Base-by-base conservation (phyloP, 129 eudicot genomes). In the Flaveria trinervia region DNA sequence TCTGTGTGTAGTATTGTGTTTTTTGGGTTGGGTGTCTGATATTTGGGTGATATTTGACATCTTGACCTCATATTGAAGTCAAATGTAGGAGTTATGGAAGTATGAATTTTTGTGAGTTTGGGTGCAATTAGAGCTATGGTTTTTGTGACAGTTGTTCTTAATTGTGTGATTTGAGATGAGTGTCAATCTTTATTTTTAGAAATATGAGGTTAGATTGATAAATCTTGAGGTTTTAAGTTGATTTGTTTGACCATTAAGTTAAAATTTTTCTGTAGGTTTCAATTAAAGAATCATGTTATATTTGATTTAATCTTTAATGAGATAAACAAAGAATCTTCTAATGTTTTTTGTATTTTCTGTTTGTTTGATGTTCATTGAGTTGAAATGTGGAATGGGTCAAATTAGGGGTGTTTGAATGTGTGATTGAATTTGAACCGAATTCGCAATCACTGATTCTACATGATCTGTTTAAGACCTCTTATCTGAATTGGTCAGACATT, bases 341-440 rank as follows among this genome's bases (percentile, higher is more conserved):
- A 7, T 20, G 10, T 1, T 28, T 71, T 30, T 49, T 61, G 12
- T 23, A 7, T 28, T 23, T 60, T 17, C 14, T 13, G 16, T 26
- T 61, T 73, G 26, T 75, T 61, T 46, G 1, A 43, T 76, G 22
- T 65, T 65, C 18, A 49, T 36, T 1, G 7, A 52, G 23, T 2
- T 52, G 59, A 16, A 48, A 48, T 48, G 54, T 48, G 54, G 4
- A 49, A 15, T 68, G 68, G 70, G 68, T 41, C 61, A 20, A 57
- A 43, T 65, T 30, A n/a, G 51, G 61, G 49, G 59, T 75, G 72
- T 64, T 28, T 59, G 41, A 45, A 59, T 71, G 72, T 56, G 67
- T 43, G 56, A 16, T 56, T 60, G 25, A 74, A n/a, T 28, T 56
- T 60, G 25, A 74, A n/a, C 45, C 16, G 25, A 60, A 39, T 46